Evolutionary conservation across 495 filamentous ascomycete genomes (phyloP), one percentile per base, ranked within the genome.

Genomic region (Melanomma pulvis-pyrius): DNA sequence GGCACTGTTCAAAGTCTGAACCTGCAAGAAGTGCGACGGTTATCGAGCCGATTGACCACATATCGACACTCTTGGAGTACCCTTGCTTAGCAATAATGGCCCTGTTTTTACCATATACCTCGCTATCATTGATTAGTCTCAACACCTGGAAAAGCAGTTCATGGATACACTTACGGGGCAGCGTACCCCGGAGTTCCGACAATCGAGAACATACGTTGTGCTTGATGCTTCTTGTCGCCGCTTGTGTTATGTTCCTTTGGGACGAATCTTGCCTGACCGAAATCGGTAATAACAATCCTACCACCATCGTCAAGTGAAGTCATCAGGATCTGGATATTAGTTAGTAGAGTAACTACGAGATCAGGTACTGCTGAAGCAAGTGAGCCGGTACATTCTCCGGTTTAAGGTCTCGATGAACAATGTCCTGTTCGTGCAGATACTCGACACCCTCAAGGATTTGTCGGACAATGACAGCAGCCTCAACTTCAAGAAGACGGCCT

Each of bases 211-310:
- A 90, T 86, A 15, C 89, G 81, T 15, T 44, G 39, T 36, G 6
- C 32, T 6, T 6, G 32, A 17, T 79, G 72, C 24, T 21, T 11
- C 13, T n/a, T 15, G 2, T 8, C 13, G 26, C 9, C 11, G 17
- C 46, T 58, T 5, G 69, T 51, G 41, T 7, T 59, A 58, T 47
- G 24, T 17, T 34, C 36, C 24, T 22, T 26, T 49, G 51, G 71
- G n/a, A 82, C 59, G 17, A 78, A 75, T 34, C 76, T 84, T 7
- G 88, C 85, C 54, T 83, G 81, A 9, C 91, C 91, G 74, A 94
- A 90, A 70, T 94, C 91, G 0, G 88, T 87, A 24, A 94, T 77
- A 0, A 92, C 82, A 21, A 92, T 78, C 26, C 91, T 70, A 1
- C 73, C 73, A 1, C 75, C 75, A 25, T 67, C 64, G 17, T 65